Evolutionary conservation across 1,284 basidiomycete genomes (phyloP).

Genomic region (Erythrobasidium hasegawianum): DNA sequence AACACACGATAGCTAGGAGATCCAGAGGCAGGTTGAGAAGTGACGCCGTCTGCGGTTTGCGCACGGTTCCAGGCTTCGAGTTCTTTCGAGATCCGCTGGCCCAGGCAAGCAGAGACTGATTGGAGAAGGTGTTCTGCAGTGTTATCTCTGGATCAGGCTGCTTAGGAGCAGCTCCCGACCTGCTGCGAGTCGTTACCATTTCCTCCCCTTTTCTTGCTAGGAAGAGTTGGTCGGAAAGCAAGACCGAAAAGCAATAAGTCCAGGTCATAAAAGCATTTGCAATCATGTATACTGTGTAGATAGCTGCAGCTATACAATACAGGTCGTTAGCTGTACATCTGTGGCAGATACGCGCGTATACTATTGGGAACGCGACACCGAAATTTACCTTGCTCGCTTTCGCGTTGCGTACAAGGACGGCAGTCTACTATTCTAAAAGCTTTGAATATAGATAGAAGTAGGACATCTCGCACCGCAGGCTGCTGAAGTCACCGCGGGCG

Average conservation of each 20-base stretch:
- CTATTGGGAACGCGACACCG: too few relatives aligned
- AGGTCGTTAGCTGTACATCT: too few relatives aligned
- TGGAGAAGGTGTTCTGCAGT: neutral
- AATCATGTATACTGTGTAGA: too few relatives aligned
- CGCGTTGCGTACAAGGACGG: too few relatives aligned
- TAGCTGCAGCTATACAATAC: too few relatives aligned
- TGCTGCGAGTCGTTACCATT: neutral
- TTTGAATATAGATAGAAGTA: too few relatives aligned
- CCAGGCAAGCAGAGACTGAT: neutral
- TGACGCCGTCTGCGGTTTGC: neutral
- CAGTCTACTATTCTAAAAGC: too few relatives aligned
- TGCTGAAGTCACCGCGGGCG: too few relatives aligned
- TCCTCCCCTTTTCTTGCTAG: neutral
- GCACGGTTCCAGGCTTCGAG: neutral
- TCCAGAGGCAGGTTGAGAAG: neutral
- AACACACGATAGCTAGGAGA: neutral
- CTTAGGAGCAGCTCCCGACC: neutral
- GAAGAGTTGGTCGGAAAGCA: neutral
- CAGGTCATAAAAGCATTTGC: too few relatives aligned
- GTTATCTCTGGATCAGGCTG: neutral
- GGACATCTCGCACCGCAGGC: too few relatives aligned
- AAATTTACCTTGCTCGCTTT: too few relatives aligned
- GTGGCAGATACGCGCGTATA: too few relatives aligned
- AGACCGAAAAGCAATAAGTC: neutral
- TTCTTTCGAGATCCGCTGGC: neutral